Percentiles rank a stretch among this genome's conserved stretches.
These are phyloP conservation scores for Camelina hispida DNA, from an alignment of 345 rosid genomes.

Conservation along the genomic window DNA sequence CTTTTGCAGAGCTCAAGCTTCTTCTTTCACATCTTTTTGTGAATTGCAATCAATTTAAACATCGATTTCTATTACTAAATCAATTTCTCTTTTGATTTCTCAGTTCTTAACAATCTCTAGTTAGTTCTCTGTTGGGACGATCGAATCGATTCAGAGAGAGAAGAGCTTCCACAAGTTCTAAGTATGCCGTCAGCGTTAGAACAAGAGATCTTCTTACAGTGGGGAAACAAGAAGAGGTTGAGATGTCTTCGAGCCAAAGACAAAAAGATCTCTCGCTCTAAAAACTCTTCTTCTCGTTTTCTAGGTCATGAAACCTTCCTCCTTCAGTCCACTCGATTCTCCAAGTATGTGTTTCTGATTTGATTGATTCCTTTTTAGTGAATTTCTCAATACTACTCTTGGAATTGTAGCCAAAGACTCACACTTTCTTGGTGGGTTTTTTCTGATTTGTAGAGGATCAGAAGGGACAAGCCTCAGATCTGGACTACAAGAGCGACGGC, in stretches of 20 bases:
- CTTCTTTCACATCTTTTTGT: background rate
- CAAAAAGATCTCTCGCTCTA: slow-evolving; percentile 54
- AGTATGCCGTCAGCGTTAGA: slow-evolving; percentile 37
- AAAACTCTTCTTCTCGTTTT: slow-evolving; percentile 41
- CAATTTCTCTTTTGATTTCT: slow-evolving; percentile 3
- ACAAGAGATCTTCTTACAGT: slow-evolving; percentile 68
- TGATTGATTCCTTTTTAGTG: background rate
- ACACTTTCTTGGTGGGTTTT: background rate
- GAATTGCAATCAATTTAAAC: background rate
- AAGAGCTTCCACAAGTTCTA: background rate
- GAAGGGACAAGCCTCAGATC: slow-evolving; percentile 54
- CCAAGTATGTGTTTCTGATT: slow-evolving; percentile 12
- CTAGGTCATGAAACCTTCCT: slow-evolving; percentile 52
- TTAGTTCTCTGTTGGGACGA: background rate
- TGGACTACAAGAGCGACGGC: slow-evolving; percentile 53
- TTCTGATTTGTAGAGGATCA: slow-evolving; percentile 36
- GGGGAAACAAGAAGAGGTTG: slow-evolving; percentile 90
- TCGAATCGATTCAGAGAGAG: background rate
- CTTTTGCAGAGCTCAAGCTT: background rate
- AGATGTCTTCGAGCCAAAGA: slow-evolving; percentile 76
- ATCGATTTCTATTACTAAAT: background rate
- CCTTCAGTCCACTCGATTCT: slow-evolving; percentile 42
- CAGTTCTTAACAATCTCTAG: background rate
- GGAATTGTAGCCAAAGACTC: background rate
- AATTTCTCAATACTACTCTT: background rate